phyloP scores from a whole-genome alignment of 129 eudicot genomes.

The Scalesia atractyloides region DNA sequence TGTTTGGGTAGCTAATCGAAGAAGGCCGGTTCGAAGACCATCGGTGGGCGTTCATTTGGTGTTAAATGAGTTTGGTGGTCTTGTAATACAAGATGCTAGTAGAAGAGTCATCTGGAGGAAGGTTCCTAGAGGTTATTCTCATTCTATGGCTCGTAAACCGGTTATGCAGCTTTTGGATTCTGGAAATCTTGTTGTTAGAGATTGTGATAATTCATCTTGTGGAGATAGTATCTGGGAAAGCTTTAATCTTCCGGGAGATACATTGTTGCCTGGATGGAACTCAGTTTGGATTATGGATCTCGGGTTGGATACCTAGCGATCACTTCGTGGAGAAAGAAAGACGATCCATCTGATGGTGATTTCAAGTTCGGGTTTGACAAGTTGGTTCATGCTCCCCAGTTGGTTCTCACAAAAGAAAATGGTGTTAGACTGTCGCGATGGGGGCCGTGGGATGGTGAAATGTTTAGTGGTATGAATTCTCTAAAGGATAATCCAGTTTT shows the following conservation, averaged over 20 bases:
- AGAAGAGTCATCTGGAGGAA: conserved; percentile 34
- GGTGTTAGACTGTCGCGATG: conserved; percentile 36
- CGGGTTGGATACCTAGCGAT: conserved; percentile 19
- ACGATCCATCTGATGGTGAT: conserved; percentile 48
- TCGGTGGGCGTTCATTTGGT: conserved; percentile 21
- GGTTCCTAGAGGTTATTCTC: conserved; percentile 16
- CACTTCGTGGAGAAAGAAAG: conserved; percentile 50
- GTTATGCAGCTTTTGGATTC: conserved; percentile 43
- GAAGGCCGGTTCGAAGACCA: conserved; percentile 28
- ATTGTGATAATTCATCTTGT: conserved; percentile 27
- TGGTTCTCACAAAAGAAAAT: conserved; percentile 34
- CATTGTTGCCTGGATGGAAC: conserved; percentile 52
- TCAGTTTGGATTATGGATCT: conserved; percentile 40
- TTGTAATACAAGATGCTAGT: conserved; percentile 25
- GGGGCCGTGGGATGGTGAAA: conserved; percentile 63
- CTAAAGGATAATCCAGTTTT: conserved; percentile 38
- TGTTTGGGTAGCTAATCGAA: conserved; percentile 58
- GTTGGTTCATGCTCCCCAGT: conserved; percentile 41
- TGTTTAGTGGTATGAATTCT: conserved; percentile 43
- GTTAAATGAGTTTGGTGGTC: conserved; percentile 24
- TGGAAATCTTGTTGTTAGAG: conserved; percentile 49
- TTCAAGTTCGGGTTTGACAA: conserved; percentile 38
- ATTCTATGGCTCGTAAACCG: conserved; percentile 14
- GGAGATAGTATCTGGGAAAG: conserved; percentile 40
- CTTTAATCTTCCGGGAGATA: conserved; percentile 42